Evolutionary conservation across 2,329 filamentous ascomycete genomes (phyloP).

Genomic region (Purpureocillium lavendulum): DNA sequence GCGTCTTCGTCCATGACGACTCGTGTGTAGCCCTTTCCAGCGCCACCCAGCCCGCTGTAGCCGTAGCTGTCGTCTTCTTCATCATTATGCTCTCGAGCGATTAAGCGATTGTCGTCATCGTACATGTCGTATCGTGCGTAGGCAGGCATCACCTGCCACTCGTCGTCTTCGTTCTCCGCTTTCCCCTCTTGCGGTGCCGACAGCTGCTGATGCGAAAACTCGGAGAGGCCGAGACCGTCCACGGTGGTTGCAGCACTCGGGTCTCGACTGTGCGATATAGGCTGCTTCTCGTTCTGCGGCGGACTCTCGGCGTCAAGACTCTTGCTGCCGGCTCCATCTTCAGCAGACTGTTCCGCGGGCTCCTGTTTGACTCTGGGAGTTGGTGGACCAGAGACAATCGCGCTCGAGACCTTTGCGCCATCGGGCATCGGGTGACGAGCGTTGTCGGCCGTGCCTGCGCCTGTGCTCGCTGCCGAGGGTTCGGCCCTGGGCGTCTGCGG

Average conservation of each 20-base stretch:
- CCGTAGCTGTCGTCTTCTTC: conserved; percentile 58
- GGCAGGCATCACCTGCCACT: conserved; percentile 92
- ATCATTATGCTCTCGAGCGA: conserved; percentile 72
- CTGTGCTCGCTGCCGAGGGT: no score
- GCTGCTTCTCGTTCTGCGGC: background rate
- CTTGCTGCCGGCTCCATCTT: background rate
- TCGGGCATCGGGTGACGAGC: background rate
- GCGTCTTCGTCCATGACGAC: conserved; percentile 95
- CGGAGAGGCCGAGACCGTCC: conserved; percentile 44
- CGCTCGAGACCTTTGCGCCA: background rate
- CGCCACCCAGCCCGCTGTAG: conserved; percentile 75
- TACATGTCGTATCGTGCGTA: conserved; percentile 92
- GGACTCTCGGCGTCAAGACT: conserved; percentile 4
- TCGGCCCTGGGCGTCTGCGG: background rate
- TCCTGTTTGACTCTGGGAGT: background rate
- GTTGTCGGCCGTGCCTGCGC: background rate
- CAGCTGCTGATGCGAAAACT: conserved; percentile 85
- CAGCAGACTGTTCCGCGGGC: background rate
- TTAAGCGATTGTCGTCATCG: conserved; percentile 81
- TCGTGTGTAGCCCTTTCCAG: conserved; percentile 89
- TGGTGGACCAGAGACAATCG: background rate
- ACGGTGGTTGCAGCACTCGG: conserved; percentile 26
- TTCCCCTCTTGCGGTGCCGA: conserved; percentile 47
- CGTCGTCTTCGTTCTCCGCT: conserved; percentile 50
- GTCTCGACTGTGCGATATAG: conserved; percentile 24